phyloP scores from a whole-genome alignment of 2,329 filamentous ascomycete genomes.

The Cordyceps militaris region DNA sequence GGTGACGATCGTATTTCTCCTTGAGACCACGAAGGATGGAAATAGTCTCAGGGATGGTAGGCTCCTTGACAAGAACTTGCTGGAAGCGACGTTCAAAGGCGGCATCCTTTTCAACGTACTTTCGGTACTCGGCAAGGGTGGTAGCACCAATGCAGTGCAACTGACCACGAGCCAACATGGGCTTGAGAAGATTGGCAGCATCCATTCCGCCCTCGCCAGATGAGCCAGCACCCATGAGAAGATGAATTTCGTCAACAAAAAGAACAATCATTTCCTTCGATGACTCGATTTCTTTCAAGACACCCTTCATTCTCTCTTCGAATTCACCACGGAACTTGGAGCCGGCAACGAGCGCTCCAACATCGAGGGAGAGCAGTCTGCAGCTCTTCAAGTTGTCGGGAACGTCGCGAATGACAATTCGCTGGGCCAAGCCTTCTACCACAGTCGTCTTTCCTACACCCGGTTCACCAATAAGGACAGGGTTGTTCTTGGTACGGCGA shows the following conservation, averaged over 20 bases:
- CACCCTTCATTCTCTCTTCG: constrained; percentile 98
- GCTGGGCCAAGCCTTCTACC: constrained; percentile 88
- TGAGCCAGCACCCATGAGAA: constrained; percentile 94
- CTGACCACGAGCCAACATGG: constrained; percentile 94
- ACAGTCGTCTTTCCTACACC: constrained; percentile 99
- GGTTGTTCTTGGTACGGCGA: constrained; percentile 95
- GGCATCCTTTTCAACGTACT: constrained; percentile 98
- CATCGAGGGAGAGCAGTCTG: constrained; percentile 89
- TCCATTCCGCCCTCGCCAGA: constrained; percentile 98
- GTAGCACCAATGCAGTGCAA: constrained; percentile 97
- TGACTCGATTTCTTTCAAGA: constrained; percentile 91
- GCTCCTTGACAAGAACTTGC: constrained; percentile 95
- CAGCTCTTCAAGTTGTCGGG: constrained; percentile 92
- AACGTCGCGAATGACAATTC: constrained; percentile 94
- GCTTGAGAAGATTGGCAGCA: constrained; percentile 93
- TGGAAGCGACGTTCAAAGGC: constrained; percentile 98
- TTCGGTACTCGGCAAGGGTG: constrained; percentile 89
- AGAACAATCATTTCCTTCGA: constrained; percentile 95
- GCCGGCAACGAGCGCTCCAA: constrained; percentile 88
- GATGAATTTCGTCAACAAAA: constrained; percentile 97
- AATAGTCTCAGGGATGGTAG: constrained; percentile 78
- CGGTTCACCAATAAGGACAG: constrained; percentile 92
- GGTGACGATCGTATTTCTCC: constrained; percentile 96
- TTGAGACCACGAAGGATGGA: constrained; percentile 98
- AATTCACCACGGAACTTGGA: constrained; percentile 99